These are phyloP conservation scores for Chlorella sp. DNA, from an alignment of 139 green algal genomes.

Conservation along the genomic window DNA sequence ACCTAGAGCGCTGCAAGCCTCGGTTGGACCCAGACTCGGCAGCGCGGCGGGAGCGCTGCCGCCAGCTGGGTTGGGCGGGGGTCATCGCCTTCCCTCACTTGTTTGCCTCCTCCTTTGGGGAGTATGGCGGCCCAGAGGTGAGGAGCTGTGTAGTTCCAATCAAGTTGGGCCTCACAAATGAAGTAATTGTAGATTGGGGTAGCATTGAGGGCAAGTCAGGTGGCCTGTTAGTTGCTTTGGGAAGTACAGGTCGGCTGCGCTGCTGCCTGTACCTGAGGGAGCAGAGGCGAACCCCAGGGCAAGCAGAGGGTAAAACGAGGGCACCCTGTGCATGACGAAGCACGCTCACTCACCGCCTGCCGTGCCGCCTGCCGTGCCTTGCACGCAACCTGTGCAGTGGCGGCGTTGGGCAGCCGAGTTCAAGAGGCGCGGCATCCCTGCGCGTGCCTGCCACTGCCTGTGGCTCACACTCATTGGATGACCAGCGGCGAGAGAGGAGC, in stretches of 20 bases:
- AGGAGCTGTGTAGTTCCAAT: no score
- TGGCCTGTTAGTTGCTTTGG: no score
- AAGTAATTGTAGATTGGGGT: no score
- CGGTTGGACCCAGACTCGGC: constrained; percentile 5
- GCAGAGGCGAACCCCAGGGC: no score
- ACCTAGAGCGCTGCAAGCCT: constrained; percentile 11
- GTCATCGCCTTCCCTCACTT: constrained; percentile 57
- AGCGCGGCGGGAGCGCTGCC: constrained; percentile 1
- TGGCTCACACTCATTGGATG: constrained; percentile 16
- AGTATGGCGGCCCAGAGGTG: constrained; percentile 44
- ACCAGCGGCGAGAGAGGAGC: neutral
- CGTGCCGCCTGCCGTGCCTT: neutral
- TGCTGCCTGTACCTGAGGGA: no score
- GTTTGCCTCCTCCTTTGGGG: constrained; percentile 51
- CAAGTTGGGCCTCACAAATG: no score
- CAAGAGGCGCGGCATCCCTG: neutral
- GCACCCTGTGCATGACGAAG: neutral
- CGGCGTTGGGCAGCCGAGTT: constrained; percentile 19
- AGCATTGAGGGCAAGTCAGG: no score
- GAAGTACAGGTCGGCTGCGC: no score
- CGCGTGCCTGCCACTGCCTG: constrained; percentile 22
- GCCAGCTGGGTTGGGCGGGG: constrained; percentile 38
- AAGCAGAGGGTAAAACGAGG: no score
- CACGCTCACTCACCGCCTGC: neutral
- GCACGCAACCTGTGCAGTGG: constrained; percentile 14